Conservation (phyloP, 345 rosid species). For the Hibiscus syriacus region DNA sequence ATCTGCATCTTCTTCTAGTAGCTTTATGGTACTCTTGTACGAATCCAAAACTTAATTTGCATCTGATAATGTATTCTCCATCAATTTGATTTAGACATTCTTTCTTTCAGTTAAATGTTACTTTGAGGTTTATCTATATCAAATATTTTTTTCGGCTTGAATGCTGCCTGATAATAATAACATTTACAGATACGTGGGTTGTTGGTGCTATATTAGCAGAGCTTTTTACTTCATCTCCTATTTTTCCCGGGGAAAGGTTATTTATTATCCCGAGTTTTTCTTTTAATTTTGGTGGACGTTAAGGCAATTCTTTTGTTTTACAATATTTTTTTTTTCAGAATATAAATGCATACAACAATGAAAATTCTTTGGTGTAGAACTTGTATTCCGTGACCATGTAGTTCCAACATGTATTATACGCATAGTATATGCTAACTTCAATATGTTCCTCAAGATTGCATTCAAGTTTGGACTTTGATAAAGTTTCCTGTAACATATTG, state of each 20-base stretch:
- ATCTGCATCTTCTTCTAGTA: not conserved
- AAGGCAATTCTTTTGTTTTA: not conserved
- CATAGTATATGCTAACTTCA: too few species aligned
- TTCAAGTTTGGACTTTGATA: not conserved
- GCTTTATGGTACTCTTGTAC: not conserved
- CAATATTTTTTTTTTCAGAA: not conserved
- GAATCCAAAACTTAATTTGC: not conserved
- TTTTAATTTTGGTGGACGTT: not conserved
- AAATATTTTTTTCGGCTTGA: not conserved
- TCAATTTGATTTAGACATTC: not conserved
- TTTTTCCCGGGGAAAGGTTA: too few species aligned
- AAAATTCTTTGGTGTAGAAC: not conserved
- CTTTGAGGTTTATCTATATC: too few species aligned
- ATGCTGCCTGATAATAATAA: conserved; percentile 16
- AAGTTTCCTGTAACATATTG: not conserved
- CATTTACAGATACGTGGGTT: conserved; percentile 88
- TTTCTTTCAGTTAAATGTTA: too few species aligned
- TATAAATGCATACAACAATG: not conserved
- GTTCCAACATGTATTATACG: not conserved
- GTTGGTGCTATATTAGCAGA: conserved; percentile 92
- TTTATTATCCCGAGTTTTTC: not conserved
- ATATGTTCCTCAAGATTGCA: not conserved
- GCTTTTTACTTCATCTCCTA: conserved; percentile 75
- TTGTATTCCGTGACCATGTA: not conserved
- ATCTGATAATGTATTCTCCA: not conserved